phyloP scores from a whole-genome alignment of 2,329 filamentous ascomycete genomes.

The Alternaria sp. region DNA sequence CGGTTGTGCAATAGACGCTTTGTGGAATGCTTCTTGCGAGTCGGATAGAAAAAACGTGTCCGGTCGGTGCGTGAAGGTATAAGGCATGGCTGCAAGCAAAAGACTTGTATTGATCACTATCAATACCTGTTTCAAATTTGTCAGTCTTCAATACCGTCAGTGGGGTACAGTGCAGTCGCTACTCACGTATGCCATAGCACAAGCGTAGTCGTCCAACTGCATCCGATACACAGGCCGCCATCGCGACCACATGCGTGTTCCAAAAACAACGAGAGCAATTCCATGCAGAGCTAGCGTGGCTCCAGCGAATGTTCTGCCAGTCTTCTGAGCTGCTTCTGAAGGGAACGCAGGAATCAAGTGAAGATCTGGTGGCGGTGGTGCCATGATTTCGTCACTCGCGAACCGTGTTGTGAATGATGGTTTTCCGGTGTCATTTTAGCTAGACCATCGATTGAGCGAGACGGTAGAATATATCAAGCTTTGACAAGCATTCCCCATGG shows the following conservation, averaged over 20 bases:
- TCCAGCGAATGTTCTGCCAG: constrained; percentile 17
- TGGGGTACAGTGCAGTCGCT: not conserved
- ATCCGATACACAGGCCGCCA: constrained; percentile 23
- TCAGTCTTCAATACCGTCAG: not conserved
- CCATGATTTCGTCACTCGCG: not conserved
- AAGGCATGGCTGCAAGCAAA: constrained; percentile 23
- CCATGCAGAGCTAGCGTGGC: constrained; percentile 20
- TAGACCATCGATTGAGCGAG: not conserved
- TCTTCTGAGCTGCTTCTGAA: constrained; percentile 10
- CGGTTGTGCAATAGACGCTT: constrained; percentile 27
- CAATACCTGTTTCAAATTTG: constrained; percentile 12
- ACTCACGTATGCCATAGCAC: constrained; percentile 26
- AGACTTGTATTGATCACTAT: constrained; percentile 24
- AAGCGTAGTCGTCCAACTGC: constrained; percentile 28
- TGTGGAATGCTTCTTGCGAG: constrained; percentile 14
- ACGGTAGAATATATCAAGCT: not conserved
- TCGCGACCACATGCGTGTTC: constrained; percentile 29
- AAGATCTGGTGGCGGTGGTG: constrained; percentile 1
- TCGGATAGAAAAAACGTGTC: constrained; percentile 22
- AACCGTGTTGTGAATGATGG: not conserved
- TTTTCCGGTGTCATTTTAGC: not conserved
- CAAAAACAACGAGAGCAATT: constrained; percentile 22
- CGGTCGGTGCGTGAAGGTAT: constrained; percentile 14
- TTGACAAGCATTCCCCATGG: not conserved
- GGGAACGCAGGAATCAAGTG: constrained; percentile 16